A percentile compares a stretch with the other conserved stretches of the same genome.
These are phyloP conservation scores for Syzygium aromaticum DNA, from an alignment of 345 rosid species.

Conservation along the genomic window DNA sequence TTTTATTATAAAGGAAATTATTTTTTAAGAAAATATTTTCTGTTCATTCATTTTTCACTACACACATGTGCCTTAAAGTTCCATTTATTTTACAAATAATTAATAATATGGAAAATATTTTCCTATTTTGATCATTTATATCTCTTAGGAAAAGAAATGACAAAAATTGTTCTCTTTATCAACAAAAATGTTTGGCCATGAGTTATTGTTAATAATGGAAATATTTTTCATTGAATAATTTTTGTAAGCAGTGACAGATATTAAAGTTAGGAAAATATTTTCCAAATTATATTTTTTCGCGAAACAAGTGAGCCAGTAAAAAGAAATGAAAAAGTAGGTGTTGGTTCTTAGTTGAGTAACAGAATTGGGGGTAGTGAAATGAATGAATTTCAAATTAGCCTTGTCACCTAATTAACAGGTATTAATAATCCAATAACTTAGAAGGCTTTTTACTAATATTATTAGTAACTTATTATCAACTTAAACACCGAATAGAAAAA, in stretches of 20 bases:
- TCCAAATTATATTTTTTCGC: not conserved
- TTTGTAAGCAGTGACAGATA: not conserved
- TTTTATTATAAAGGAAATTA: not conserved
- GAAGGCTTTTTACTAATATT: not conserved
- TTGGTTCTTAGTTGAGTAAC: not conserved
- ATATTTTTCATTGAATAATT: not conserved
- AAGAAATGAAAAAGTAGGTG: not conserved
- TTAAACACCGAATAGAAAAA: not conserved
- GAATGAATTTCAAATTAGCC: not conserved
- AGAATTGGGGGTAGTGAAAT: not conserved
- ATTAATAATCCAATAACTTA: not conserved
- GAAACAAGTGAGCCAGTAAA: not conserved
- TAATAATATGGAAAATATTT: not conserved
- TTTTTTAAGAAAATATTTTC: not conserved
- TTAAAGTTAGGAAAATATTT: not conserved
- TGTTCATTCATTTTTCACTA: not conserved
- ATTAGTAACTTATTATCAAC: not conserved
- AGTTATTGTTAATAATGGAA: not conserved
- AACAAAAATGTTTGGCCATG: not conserved
- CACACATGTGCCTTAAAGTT: not conserved
- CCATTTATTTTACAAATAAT: not conserved
- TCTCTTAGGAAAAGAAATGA: not conserved
- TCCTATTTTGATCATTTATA: not conserved
- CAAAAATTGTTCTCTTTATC: not conserved
- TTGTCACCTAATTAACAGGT: not conserved